Conservation (phyloP, 2,329 filamentous ascomycete species). For the Apiospora kogelbergensis region DNA sequence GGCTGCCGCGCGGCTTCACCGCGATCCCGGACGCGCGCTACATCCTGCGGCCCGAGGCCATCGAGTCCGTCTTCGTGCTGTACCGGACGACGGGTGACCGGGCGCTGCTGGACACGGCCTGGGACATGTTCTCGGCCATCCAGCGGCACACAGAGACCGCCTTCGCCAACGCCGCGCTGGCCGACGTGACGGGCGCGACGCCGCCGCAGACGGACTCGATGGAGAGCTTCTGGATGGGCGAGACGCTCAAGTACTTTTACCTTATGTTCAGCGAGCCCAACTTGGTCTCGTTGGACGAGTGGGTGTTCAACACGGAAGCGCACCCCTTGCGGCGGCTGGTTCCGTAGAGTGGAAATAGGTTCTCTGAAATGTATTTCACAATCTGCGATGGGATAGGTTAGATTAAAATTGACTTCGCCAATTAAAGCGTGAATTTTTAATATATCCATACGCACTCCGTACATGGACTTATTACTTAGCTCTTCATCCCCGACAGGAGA, state of each 20-base stretch:
- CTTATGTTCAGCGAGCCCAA: slow-evolving; percentile 16
- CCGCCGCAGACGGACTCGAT: slow-evolving; percentile 22
- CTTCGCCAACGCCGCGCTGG: slow-evolving; percentile 64
- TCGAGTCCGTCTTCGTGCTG: slow-evolving; percentile 78
- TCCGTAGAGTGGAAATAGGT: no score
- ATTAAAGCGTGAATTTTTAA: no score
- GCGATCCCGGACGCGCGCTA: slow-evolving; percentile 50
- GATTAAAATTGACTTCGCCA: no score
- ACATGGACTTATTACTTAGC: no score
- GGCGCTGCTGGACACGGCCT: slow-evolving; percentile 66
- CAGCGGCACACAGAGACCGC: slow-evolving; percentile 59
- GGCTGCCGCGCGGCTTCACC: slow-evolving; percentile 55
- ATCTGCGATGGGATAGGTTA: no score
- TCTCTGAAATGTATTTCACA: no score
- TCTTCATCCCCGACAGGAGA: no score
- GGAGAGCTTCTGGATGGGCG: slow-evolving; percentile 18
- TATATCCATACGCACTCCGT: no score
- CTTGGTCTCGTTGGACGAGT: slow-evolving; percentile 14
- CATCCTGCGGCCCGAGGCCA: slow-evolving; percentile 72
- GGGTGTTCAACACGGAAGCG: slow-evolving; percentile 17
- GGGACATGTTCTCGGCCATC: slow-evolving; percentile 71
- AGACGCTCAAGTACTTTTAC: slow-evolving; percentile 18
- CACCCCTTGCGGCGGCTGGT: slow-evolving; percentile 13
- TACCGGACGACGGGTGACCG: slow-evolving; percentile 70
- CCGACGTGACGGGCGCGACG: slow-evolving; percentile 53